Percentiles rank a stretch among this genome's conserved stretches.
Conservation (phyloP, 2,329 filamentous ascomycete genomes). For the Hypoxylon sp. region DNA sequence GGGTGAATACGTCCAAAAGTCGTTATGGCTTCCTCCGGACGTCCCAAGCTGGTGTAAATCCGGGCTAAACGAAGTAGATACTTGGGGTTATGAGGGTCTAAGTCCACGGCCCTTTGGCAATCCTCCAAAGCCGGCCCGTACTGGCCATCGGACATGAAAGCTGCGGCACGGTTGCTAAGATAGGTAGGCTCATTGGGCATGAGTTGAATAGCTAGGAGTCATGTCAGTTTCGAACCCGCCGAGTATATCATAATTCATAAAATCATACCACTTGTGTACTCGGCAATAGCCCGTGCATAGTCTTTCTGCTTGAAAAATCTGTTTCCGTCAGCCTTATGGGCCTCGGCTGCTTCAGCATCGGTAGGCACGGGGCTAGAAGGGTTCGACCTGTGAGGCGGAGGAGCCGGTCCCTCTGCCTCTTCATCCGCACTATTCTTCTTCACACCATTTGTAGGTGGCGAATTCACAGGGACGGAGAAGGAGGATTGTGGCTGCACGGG, state of each 20-base stretch:
- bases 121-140: slow-evolving; percentile 88
- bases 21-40: slow-evolving; percentile 86
- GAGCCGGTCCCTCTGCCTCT: slow-evolving; percentile 68
- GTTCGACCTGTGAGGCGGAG: slow-evolving; percentile 78
- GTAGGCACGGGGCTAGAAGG: slow-evolving; percentile 69
- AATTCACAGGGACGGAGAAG: slow-evolving; percentile 63
- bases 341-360: slow-evolving; percentile 82
- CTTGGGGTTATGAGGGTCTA: slow-evolving; percentile 89
- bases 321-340: slow-evolving; percentile 93
- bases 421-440: slow-evolving; percentile 59
- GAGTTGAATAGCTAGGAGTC: slow-evolving; percentile 83
- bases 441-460: slow-evolving; percentile 60
- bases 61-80: slow-evolving; percentile 88
- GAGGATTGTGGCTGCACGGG: slow-evolving; percentile 58
- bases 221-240: slow-evolving; percentile 18
- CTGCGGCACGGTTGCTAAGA: slow-evolving; percentile 93
- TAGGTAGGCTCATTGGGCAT: slow-evolving; percentile 90
- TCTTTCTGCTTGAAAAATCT: slow-evolving; percentile 97
- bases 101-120: slow-evolving; percentile 82
- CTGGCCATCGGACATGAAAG: slow-evolving; percentile 88
- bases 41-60: slow-evolving; percentile 88
- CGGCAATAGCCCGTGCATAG: slow-evolving; percentile 86
- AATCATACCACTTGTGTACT: slow-evolving; percentile 90
- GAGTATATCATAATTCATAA: slow-evolving; percentile 22
- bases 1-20: slow-evolving; percentile 86